phyloP scores from a whole-genome alignment of 176 grass and related monocot genomes.

The Luzula sylvatica region DNA sequence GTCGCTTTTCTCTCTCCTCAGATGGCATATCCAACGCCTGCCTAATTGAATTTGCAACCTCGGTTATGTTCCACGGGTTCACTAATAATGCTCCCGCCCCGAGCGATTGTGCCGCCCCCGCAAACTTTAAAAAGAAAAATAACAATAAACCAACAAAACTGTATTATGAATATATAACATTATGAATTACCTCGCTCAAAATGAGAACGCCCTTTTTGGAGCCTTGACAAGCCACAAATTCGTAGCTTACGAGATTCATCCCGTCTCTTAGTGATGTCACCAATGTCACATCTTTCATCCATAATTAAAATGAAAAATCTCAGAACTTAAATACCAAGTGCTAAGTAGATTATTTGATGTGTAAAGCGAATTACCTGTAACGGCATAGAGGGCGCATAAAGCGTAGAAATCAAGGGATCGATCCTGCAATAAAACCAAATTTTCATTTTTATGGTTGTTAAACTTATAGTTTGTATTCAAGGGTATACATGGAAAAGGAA shows the following conservation, averaged over 20 bases:
- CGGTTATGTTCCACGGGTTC: slow-evolving; percentile 97
- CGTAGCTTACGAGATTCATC: slow-evolving; percentile 99
- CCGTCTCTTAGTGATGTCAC: slow-evolving; percentile 98
- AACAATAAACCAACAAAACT: neutral
- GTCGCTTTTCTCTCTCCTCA: slow-evolving; percentile 87
- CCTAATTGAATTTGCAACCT: slow-evolving; percentile 62
- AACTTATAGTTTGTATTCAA: neutral
- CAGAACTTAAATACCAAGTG: slow-evolving; percentile 13
- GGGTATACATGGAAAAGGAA: neutral
- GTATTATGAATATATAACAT: slow-evolving; percentile 1
- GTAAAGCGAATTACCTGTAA: slow-evolving; percentile 58
- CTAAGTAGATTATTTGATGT: neutral
- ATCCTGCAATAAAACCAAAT: slow-evolving; percentile 43
- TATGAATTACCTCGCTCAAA: slow-evolving; percentile 73
- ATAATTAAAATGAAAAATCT: neutral
- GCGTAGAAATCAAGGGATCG: slow-evolving; percentile 92
- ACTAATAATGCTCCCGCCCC: slow-evolving; percentile 96
- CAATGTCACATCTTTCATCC: slow-evolving; percentile 87
- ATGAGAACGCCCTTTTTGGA: slow-evolving; percentile 93
- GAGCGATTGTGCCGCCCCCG: slow-evolving; percentile 97
- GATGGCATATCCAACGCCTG: slow-evolving; percentile 62
- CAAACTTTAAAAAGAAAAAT: slow-evolving; percentile 41
- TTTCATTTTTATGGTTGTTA: no score
- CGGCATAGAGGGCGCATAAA: slow-evolving; percentile 89
- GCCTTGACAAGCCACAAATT: slow-evolving; percentile 96